phyloP scores from a whole-genome alignment of 208 protist genomes.

The Leishmania mexicana region DNA sequence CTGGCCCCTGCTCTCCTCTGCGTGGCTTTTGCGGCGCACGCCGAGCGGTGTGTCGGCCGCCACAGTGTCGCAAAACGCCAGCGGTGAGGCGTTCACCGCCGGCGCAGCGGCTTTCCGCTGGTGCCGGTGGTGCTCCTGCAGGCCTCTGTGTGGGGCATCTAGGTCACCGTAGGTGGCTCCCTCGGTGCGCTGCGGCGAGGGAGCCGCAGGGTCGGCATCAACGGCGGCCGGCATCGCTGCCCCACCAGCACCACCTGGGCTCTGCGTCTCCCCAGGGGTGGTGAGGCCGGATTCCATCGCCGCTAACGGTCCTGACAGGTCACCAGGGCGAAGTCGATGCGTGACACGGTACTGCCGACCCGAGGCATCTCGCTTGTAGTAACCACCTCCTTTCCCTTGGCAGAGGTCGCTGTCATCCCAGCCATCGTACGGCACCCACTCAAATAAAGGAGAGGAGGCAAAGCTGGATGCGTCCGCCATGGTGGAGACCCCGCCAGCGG shows the following conservation, averaged over 20 bases:
- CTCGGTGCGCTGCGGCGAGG: background rate
- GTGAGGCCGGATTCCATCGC: constrained; percentile 14
- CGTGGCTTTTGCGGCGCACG: background rate
- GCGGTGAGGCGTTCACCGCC: background rate
- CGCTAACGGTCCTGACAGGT: constrained; percentile 12
- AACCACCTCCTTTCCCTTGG: constrained; percentile 8
- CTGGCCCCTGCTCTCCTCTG: background rate
- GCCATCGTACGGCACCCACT: constrained; percentile 32
- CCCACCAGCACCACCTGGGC: background rate
- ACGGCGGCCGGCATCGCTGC: background rate
- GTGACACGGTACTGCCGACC: constrained; percentile 10
- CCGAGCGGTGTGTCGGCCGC: background rate
- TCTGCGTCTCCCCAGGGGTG: constrained; percentile 5
- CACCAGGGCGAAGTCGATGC: constrained; percentile 13
- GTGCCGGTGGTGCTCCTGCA: background rate
- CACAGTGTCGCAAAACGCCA: constrained; percentile 7
- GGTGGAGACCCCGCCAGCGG: background rate
- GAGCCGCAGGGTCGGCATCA: background rate
- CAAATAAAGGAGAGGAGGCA: constrained; percentile 20
- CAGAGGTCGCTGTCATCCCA: constrained; percentile 32
- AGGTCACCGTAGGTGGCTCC: background rate
- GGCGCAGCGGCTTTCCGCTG: background rate
- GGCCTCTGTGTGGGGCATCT: background rate
- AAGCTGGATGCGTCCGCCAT: constrained; percentile 15
- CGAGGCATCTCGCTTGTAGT: constrained; percentile 12